Percentiles rank a stretch among this genome's conserved stretches.
Evolutionary conservation across 1,284 basidiomycete genomes (phyloP).

Genomic region (Leccinum subatratum): DNA sequence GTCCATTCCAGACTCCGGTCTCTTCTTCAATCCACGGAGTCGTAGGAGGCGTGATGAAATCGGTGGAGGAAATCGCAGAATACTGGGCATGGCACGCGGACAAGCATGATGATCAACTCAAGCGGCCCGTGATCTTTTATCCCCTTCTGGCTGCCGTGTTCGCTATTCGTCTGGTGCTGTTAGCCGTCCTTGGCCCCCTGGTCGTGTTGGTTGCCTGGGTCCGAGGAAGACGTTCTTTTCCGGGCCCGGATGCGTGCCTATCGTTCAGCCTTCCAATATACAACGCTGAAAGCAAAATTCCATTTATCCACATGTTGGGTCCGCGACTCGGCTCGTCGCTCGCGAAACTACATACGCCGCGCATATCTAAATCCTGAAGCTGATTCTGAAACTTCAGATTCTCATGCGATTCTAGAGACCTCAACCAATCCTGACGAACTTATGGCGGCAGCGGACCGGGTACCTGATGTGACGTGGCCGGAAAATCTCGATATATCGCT

Average conservation of each 20-base stretch:
- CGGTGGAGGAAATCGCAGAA: slow-evolving; percentile 7
- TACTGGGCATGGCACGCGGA: slow-evolving; percentile 10
- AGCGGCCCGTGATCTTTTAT: slow-evolving; percentile 2
- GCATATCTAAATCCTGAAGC: slow-evolving; percentile 1
- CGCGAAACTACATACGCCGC: not conserved
- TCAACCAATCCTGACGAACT: slow-evolving; percentile 17
- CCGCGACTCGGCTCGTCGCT: slow-evolving; percentile 1
- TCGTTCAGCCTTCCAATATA: not conserved
- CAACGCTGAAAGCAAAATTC: not conserved
- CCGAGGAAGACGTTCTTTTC: not conserved
- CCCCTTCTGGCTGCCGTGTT: not conserved
- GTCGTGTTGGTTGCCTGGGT: slow-evolving; percentile 1
- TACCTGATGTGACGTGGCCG: slow-evolving; percentile 13
- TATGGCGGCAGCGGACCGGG: slow-evolving; percentile 11
- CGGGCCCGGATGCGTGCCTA: not conserved
- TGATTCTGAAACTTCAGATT: not conserved
- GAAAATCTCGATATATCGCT: slow-evolving; percentile 9
- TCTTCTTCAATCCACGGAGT: slow-evolving; percentile 9
- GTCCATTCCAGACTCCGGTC: slow-evolving; percentile 18
- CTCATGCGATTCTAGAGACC: slow-evolving; percentile 12
- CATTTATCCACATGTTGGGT: not conserved
- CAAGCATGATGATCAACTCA: not conserved
- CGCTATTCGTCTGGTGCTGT: not conserved
- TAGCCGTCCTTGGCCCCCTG: slow-evolving; percentile 2
- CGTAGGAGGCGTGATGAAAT: slow-evolving; percentile 2